phyloP scores from a whole-genome alignment of 176 grass and related monocot genomes.

The Oryza glumipatula region DNA sequence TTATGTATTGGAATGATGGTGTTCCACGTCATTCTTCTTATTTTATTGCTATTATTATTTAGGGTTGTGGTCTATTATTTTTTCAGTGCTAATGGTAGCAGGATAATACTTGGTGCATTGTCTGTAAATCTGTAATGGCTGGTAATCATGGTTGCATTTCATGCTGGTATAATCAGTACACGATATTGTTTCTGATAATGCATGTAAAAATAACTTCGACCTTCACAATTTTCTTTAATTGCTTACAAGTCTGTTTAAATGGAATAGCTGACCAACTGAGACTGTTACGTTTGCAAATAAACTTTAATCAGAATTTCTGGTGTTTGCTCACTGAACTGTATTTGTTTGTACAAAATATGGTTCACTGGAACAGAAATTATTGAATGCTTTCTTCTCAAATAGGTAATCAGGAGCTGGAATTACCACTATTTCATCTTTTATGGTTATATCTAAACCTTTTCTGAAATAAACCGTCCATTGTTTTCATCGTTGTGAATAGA shows the following conservation, averaged over 20 bases:
- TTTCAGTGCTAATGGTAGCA: not conserved
- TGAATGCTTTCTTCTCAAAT: not conserved
- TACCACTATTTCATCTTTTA: not conserved
- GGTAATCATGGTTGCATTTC: not conserved
- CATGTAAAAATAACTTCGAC: not conserved
- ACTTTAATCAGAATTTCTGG: not conserved
- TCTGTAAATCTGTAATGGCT: slow-evolving; percentile 7
- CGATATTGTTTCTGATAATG: slow-evolving; percentile 7
- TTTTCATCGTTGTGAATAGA: not conserved
- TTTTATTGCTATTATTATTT: slow-evolving; percentile 25
- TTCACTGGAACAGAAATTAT: not conserved
- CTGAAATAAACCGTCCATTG: not conserved
- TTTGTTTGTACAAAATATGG: not conserved
- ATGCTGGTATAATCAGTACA: slow-evolving; percentile 22
- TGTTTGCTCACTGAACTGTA: no score
- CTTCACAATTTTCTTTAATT: slow-evolving; percentile 23
- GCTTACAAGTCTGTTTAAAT: slow-evolving; percentile 31
- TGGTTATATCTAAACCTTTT: not conserved
- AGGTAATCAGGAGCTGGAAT: not conserved
- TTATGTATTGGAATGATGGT: slow-evolving; percentile 19
- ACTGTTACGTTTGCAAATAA: slow-evolving; percentile 2
- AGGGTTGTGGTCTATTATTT: not conserved
- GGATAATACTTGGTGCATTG: slow-evolving; percentile 4
- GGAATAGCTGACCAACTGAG: slow-evolving; percentile 8
- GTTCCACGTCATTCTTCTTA: slow-evolving; percentile 17